A percentile compares a stretch with the other conserved stretches of the same genome.
Evolutionary conservation across 257 asterid genomes (phyloP).

Genomic region (Misopates orontium): DNA sequence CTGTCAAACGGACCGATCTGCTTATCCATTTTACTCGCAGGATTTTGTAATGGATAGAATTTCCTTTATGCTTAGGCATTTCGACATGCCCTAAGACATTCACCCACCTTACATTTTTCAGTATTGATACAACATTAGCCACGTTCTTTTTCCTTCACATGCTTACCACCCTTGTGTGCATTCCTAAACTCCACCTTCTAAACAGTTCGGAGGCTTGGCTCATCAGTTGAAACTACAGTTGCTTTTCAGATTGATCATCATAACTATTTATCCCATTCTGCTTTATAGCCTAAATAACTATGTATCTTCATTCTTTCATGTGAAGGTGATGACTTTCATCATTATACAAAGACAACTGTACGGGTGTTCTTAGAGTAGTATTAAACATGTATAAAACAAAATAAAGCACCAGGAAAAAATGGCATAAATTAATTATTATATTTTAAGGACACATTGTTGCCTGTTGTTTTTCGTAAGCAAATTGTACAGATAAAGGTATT

Average conservation of each 20-base stretch:
- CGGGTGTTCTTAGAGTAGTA: neutral
- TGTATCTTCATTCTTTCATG: neutral
- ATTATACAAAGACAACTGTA: neutral
- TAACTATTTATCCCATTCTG: neutral
- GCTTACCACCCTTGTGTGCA: neutral
- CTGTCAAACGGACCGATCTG: neutral
- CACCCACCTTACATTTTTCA: neutral
- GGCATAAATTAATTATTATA: too few species aligned
- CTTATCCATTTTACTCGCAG: neutral
- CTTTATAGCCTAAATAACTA: neutral
- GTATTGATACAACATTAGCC: neutral
- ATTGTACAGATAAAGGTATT: neutral
- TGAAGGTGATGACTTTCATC: neutral
- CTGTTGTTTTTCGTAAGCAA: too few species aligned
- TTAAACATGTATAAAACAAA: too few species aligned
- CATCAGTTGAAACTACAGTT: neutral
- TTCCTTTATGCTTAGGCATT: too few species aligned
- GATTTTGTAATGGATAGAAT: too few species aligned
- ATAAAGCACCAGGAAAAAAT: too few species aligned
- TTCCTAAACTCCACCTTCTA: neutral
- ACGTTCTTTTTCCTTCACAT: neutral
- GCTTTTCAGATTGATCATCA: neutral
- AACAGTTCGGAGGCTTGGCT: neutral
- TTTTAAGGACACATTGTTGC: too few species aligned
- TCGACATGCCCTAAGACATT: neutral